phyloP scores from a whole-genome alignment of 192 early-diverging fungal genomes.

The Coemansia reversa region DNA sequence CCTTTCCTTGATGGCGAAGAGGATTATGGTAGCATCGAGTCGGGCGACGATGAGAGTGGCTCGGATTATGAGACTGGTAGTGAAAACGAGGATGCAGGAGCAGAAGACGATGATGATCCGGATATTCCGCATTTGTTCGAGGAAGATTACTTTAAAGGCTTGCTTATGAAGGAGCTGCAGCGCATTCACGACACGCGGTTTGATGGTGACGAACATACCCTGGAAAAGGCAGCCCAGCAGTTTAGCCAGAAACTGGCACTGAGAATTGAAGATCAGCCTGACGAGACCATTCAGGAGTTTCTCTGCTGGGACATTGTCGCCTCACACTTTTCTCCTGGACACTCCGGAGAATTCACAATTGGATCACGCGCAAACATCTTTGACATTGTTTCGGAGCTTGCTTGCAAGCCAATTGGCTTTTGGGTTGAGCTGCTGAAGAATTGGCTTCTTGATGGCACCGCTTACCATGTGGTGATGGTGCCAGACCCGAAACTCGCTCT shows the following conservation, averaged over 20 bases:
- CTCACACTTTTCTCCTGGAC: conserved; percentile 32
- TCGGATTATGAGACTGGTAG: conserved; percentile 3
- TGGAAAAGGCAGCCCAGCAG: conserved; percentile 27
- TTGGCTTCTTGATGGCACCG: conserved; percentile 33
- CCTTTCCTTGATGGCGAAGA: conserved; percentile 31
- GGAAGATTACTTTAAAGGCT: conserved; percentile 58
- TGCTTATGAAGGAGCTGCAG: conserved; percentile 61
- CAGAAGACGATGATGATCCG: conserved; percentile 11
- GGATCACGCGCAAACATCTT: conserved; percentile 31
- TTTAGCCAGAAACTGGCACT: conserved; percentile 22
- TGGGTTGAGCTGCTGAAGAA: conserved; percentile 45
- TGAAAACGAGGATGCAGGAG: not conserved
- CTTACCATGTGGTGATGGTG: conserved; percentile 30
- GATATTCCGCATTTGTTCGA: conserved; percentile 59
- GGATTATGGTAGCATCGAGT: conserved; percentile 17
- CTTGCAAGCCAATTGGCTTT: conserved; percentile 19
- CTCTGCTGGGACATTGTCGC: conserved; percentile 37
- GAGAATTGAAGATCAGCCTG: conserved; percentile 36
- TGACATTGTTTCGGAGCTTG: conserved; percentile 32
- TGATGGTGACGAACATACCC: conserved; percentile 32
- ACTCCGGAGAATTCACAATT: conserved; percentile 9
- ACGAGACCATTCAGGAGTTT: conserved; percentile 20
- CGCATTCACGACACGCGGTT: conserved; percentile 46
- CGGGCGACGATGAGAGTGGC: conserved; percentile 12
- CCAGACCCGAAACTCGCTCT: conserved; percentile 24